Evolutionary conservation across 306 rosid species (phyloP).

Genomic region (Betula pendula): DNA sequence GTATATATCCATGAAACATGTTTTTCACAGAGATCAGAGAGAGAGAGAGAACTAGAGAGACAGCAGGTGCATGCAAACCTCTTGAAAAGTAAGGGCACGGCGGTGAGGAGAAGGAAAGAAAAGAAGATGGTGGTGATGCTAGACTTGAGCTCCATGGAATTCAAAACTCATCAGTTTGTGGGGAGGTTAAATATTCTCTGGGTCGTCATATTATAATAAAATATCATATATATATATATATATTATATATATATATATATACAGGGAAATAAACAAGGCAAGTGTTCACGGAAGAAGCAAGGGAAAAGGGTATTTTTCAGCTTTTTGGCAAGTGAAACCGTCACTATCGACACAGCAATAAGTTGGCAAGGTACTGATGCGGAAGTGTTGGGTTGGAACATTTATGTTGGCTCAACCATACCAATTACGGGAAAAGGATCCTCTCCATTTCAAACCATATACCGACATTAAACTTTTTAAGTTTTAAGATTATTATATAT

Average conservation of each 20-base stretch:
- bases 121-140: slow-evolving; percentile 36
- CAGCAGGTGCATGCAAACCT: slow-evolving; percentile 42
- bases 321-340: slow-evolving; percentile 38
- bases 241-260: background rate
- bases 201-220: no score
- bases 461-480: no score
- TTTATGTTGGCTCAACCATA: slow-evolving; percentile 39
- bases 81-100: slow-evolving; percentile 40
- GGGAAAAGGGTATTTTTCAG: slow-evolving; percentile 18
- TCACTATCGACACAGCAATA: slow-evolving; percentile 61
- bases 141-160: slow-evolving; percentile 59
- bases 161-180: background rate
- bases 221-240: no score
- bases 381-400: slow-evolving; percentile 51
- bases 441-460: no score
- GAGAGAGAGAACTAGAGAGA: background rate
- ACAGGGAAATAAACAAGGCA: background rate
- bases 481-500: background rate
- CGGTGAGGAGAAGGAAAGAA: slow-evolving; percentile 47
- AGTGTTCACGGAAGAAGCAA: slow-evolving; percentile 31
- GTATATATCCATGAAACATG: background rate
- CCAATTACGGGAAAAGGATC: no score
- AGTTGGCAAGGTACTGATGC: slow-evolving; percentile 42
- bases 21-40: slow-evolving; percentile 9
- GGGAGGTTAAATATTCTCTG: background rate